Evolutionary conservation across 1,284 basidiomycete species (phyloP), one percentile per base, ranked within the genome.

Genomic region (Leccinum insolens): DNA sequence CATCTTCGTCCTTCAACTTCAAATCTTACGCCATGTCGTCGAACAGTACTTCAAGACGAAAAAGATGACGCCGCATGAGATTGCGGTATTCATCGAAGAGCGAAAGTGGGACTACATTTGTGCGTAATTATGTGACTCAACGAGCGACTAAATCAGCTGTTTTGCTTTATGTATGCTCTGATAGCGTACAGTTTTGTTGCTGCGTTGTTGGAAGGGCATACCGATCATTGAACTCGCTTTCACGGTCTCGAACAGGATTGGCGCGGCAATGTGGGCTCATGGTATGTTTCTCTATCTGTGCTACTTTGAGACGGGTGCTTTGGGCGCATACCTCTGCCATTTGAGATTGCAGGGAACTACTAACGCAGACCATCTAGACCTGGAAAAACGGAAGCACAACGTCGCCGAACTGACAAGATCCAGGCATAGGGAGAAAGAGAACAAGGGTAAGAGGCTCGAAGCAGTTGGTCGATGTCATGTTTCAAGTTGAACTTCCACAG

Each of bases 191-290:
- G 95, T 22, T 22, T 22, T 74, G 78, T 85, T 0, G 93, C 94
- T 0, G 88, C 92, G 0, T 78, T 96, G 7, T 81, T 95, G 0
- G 95, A 96, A 80, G 85, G 85, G 86, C 4, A 78, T 95, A 0
- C 95, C 95, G 0, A 85, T 96, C 67, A 74, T 94, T 17, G 95
- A 94, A 0, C 80, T 95, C 3, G 79, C 91, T 8, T 94, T 96
- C 76, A 91, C 89, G 0, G 83, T 96, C 37, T 95, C 94, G 0
- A 96, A 96, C 76, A 84, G 93, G 12, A 87, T 96, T 34, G 95
- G 95, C 3, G 93, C 93, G 2, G 94, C 93, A 1, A 96, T 96
- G 95, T 95, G 94, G 93, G 91, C 92, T 7, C 88, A 91, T 72
- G 93, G 91, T 92, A 72, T 25, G 85, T 80, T 17, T 39, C 44